These are phyloP conservation scores for Penicillium paradoxum DNA, from an alignment of 495 filamentous ascomycete genomes.

Conservation along the genomic window DNA sequence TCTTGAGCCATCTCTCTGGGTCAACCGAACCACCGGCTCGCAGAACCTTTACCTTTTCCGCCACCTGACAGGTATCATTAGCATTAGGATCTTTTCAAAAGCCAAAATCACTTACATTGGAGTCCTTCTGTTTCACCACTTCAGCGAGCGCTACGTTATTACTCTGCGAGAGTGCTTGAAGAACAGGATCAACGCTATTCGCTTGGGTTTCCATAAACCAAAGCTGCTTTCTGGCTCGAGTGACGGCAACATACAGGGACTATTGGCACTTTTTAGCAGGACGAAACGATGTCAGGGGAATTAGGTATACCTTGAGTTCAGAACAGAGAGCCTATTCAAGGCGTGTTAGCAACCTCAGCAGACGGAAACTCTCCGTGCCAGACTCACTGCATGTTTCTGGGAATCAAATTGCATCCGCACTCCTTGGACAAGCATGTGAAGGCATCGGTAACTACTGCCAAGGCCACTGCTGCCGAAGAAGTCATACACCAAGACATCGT, in stretches of 20 bases:
- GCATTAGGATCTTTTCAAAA: not conserved
- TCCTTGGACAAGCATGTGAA: slow-evolving; percentile 3
- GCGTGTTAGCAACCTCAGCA: not conserved
- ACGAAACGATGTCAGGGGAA: not conserved
- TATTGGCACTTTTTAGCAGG: slow-evolving; percentile 1
- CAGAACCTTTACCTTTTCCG: slow-evolving; percentile 7
- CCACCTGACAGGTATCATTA: slow-evolving; percentile 1
- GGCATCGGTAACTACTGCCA: slow-evolving; percentile 16
- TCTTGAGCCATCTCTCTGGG: slow-evolving; percentile 12
- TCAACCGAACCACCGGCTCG: slow-evolving; percentile 14
- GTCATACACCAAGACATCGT: slow-evolving; percentile 35
- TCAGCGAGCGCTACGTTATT: slow-evolving; percentile 3
- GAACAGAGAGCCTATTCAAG: slow-evolving; percentile 14
- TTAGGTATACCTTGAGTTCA: slow-evolving; percentile 19
- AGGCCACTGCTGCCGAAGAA: slow-evolving; percentile 25
- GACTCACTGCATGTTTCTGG: slow-evolving; percentile 13
- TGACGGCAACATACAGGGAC: slow-evolving; percentile 28
- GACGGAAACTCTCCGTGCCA: not conserved
- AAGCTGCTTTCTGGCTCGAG: slow-evolving; percentile 22
- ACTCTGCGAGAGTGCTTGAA: slow-evolving; percentile 6
- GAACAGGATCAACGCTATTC: slow-evolving; percentile 7
- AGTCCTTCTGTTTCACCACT: slow-evolving; percentile 12
- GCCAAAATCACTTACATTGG: not conserved
- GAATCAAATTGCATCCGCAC: slow-evolving; percentile 14
- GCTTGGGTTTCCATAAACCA: slow-evolving; percentile 23